Conservation (phyloP, 1,139 yeast species). For the Meyerozyma carpophila region DNA sequence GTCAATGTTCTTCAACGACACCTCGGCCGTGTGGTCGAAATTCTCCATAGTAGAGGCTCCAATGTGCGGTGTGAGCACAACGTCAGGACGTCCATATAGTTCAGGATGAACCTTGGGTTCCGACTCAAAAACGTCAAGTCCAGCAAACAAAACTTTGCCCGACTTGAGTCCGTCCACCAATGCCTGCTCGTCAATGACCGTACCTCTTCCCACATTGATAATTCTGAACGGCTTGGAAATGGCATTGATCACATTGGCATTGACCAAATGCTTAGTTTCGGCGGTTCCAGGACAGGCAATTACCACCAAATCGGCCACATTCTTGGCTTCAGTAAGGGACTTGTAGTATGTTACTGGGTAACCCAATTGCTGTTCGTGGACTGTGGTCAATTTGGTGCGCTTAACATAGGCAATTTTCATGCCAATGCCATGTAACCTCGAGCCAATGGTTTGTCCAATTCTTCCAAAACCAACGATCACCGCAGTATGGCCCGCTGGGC, state of each 20-base stretch:
- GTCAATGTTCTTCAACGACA: background rate
- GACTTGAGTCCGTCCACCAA: constrained; percentile 59
- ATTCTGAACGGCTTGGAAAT: constrained; percentile 53
- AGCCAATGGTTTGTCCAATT: constrained; percentile 65
- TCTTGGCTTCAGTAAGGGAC: constrained; percentile 22
- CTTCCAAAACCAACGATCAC: constrained; percentile 76
- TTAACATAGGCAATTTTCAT: constrained; percentile 65
- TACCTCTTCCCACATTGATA: constrained; percentile 76
- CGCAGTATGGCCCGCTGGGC: constrained; percentile 56
- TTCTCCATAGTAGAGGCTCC: constrained; percentile 64
- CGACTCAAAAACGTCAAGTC: constrained; percentile 71
- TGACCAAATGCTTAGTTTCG: constrained; percentile 52
- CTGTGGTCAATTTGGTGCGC: constrained; percentile 40
- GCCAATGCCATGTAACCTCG: constrained; percentile 52
- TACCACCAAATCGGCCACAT: constrained; percentile 53
- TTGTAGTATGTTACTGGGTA: constrained; percentile 42
- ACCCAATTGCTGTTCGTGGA: constrained; percentile 32
- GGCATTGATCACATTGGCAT: constrained; percentile 39
- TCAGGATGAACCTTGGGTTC: constrained; percentile 59
- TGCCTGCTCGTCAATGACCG: constrained; percentile 67
- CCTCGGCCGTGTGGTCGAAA: constrained; percentile 40
- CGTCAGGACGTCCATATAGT: constrained; percentile 57
- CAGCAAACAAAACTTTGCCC: constrained; percentile 69
- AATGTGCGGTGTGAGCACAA: constrained; percentile 69
- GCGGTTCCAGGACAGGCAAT: constrained; percentile 65